These are phyloP conservation scores for Arabidopsis suecica DNA, from an alignment of 345 rosid genomes.

Conservation along the genomic window DNA sequence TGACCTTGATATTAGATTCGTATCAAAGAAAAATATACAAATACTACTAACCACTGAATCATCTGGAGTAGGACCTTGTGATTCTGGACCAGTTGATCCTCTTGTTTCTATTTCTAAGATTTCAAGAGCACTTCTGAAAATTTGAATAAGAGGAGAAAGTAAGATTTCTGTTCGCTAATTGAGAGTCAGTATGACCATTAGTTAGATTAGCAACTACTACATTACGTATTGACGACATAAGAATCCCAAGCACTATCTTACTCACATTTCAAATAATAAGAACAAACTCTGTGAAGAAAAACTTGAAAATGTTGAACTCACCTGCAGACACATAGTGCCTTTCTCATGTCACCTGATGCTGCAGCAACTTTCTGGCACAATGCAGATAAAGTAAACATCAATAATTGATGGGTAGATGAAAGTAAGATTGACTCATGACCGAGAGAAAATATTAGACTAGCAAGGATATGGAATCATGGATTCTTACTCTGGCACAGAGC, in stretches of 20 bases:
- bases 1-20: neutral
- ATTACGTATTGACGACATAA: neutral
- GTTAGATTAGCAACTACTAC: too few species aligned
- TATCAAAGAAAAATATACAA: neutral
- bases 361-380: slow-evolving; percentile 37
- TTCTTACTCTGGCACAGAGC: slow-evolving; percentile 91
- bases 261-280: neutral
- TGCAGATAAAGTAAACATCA: slow-evolving; percentile 10
- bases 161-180: neutral
- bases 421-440: neutral
- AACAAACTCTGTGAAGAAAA: neutral
- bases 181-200: neutral
- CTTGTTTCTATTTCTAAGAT: slow-evolving; percentile 66
- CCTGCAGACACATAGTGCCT: slow-evolving; percentile 44
- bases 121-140: slow-evolving; percentile 69
- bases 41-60: slow-evolving; percentile 50
- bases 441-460: neutral
- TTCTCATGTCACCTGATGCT: slow-evolving; percentile 45
- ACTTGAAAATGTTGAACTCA: slow-evolving; percentile 5
- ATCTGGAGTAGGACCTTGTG: slow-evolving; percentile 38
- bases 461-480: slow-evolving; percentile 27
- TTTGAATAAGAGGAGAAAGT: neutral
- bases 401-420: neutral
- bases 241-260: neutral
- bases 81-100: slow-evolving; percentile 41